Evolutionary conservation across 2,329 filamentous ascomycete species (phyloP).

Genomic region (Cadophora gregata): DNA sequence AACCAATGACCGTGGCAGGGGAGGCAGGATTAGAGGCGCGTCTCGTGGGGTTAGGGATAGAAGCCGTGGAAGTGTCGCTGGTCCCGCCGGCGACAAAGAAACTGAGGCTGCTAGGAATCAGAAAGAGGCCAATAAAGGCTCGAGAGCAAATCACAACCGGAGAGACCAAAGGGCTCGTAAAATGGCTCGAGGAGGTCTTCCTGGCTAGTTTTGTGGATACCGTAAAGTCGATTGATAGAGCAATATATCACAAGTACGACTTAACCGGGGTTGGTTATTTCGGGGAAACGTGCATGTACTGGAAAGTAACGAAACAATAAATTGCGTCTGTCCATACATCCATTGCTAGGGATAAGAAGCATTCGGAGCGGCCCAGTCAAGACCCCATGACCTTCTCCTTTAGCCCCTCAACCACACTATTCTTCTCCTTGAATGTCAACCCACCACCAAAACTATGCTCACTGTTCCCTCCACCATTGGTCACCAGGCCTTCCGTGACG

Average conservation of each 20-base stretch:
- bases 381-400: constrained; percentile 24
- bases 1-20: constrained; percentile 53
- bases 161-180: constrained; percentile 72
- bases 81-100: constrained; percentile 70
- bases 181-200: constrained; percentile 62
- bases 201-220: constrained; percentile 29
- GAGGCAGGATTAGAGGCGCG: constrained; percentile 52
- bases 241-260: background rate
- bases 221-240: background rate
- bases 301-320: background rate
- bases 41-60: constrained; percentile 56
- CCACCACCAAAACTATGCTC: constrained; percentile 58
- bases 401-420: constrained; percentile 22
- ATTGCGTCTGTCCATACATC: background rate
- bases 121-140: constrained; percentile 84
- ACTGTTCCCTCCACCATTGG: constrained; percentile 53
- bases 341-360: background rate
- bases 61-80: constrained; percentile 65
- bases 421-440: constrained; percentile 52
- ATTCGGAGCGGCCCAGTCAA: background rate
- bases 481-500: constrained; percentile 51
- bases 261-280: background rate
- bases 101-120: constrained; percentile 73
- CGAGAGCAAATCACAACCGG: constrained; percentile 85
- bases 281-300: background rate